Percentiles rank a stretch among this genome's conserved stretches.
These are phyloP conservation scores for Aechmea fasciata DNA, from an alignment of 176 grass and related monocot species.

Conservation along the genomic window DNA sequence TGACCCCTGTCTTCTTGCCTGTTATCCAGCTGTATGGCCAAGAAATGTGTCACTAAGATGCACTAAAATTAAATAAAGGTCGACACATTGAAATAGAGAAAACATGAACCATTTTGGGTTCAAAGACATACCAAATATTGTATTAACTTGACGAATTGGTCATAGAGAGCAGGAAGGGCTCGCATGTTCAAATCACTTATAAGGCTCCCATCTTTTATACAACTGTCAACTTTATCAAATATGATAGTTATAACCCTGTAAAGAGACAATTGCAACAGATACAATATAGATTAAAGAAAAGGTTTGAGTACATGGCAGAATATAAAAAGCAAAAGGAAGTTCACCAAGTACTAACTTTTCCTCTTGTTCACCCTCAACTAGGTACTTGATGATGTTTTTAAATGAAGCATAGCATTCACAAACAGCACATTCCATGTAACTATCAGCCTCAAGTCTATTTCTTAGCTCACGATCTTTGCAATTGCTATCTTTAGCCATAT, in stretches of 20 bases:
- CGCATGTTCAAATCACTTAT: conserved; percentile 53
- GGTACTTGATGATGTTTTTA: conserved; percentile 55
- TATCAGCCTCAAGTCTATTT: conserved; percentile 63
- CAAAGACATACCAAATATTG: conserved; percentile 55
- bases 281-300: neutral
- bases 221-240: conserved; percentile 53
- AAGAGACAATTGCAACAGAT: neutral
- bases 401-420: conserved; percentile 81
- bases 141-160: conserved; percentile 54
- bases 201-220: conserved; percentile 37
- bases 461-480: conserved; percentile 56
- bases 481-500: conserved; percentile 90
- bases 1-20: conserved; percentile 41
- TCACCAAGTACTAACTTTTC: conserved; percentile 37
- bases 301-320: conserved; percentile 15
- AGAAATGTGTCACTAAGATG: neutral
- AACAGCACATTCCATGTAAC: conserved; percentile 78
- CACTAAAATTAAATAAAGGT: neutral
- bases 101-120: neutral
- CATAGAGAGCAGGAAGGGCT: conserved; percentile 65
- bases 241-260: conserved; percentile 70
- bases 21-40: conserved; percentile 44
- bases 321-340: conserved; percentile 8
- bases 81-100: neutral
- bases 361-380: conserved; percentile 59